These are phyloP conservation scores for Candida saitoana DNA, from an alignment of 805 yeast genomes.

Conservation along the genomic window DNA sequence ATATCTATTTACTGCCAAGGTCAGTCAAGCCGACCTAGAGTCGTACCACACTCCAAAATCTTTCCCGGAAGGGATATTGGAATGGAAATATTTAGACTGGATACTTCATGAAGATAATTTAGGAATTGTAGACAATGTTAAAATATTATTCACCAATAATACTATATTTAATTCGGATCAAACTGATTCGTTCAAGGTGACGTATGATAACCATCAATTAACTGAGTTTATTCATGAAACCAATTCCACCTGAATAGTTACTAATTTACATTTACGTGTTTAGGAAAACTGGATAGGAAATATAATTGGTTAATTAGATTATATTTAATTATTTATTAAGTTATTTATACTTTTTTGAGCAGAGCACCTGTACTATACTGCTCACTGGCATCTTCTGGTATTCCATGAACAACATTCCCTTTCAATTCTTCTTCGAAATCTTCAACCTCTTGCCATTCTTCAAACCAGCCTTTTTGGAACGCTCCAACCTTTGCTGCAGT, in stretches of 20 bases:
- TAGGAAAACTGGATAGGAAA: too few species aligned
- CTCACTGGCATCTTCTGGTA: not conserved
- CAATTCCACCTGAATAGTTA: too few species aligned
- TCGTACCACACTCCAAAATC: conserved; percentile 25
- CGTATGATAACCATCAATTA: conserved; percentile 17
- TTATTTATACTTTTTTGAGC: not conserved
- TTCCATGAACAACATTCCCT: conserved; percentile 8
- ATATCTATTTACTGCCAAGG: conserved; percentile 37
- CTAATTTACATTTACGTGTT: too few species aligned
- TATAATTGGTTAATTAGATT: too few species aligned
- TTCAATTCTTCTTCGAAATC: conserved; percentile 47
- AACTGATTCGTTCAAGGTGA: conserved; percentile 20
- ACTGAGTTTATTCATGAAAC: not conserved
- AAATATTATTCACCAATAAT: conserved; percentile 14
- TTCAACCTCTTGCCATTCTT: conserved; percentile 61
- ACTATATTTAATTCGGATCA: conserved; percentile 23
- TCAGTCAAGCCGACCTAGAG: conserved; percentile 19
- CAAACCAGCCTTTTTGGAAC: conserved; percentile 58
- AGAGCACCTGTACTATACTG: not conserved
- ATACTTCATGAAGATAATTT: conserved; percentile 29
- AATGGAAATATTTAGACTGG: conserved; percentile 40
- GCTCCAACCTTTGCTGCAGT: conserved; percentile 31
- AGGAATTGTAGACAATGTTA: conserved; percentile 40
- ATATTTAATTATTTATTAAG: too few species aligned
- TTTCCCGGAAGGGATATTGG: conserved; percentile 38